A percentile compares a stretch with the other conserved stretches of the same genome.
Conservation (phyloP, 345 rosid species). For the Populus deltoides region DNA sequence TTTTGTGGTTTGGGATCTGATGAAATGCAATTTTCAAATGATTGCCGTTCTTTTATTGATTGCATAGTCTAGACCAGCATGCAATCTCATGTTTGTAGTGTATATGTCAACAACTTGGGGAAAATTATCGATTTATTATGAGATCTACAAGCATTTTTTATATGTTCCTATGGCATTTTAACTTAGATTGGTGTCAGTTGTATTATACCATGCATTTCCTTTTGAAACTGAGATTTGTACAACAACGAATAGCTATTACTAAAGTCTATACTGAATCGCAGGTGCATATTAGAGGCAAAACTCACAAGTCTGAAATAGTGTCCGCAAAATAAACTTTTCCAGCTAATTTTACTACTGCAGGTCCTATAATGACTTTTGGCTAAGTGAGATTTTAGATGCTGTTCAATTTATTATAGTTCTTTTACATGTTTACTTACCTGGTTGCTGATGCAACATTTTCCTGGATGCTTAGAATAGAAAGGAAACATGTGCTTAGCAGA, state of each 20-base stretch:
- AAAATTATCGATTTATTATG: background rate
- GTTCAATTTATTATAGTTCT: background rate
- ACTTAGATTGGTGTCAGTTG: background rate
- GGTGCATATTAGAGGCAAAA: background rate
- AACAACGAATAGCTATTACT: background rate
- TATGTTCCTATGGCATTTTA: background rate
- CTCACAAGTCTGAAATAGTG: background rate
- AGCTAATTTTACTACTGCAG: background rate
- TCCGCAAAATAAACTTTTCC: background rate
- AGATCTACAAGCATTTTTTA: background rate
- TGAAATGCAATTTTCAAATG: background rate
- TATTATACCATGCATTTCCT: background rate
- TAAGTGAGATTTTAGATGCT: background rate
- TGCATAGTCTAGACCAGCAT: background rate
- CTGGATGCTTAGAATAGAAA: background rate
- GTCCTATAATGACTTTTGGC: background rate
- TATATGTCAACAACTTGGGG: background rate
- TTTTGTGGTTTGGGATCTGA: background rate
- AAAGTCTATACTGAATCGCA: background rate
- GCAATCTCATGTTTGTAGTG: background rate
- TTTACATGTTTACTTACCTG: background rate
- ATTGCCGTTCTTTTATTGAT: constrained; percentile 1
- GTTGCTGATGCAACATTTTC: background rate
- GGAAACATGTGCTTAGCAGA: background rate
- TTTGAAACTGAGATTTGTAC: background rate